These are phyloP conservation scores for Argentina anserina DNA, from an alignment of 306 rosid genomes.

Conservation along the genomic window DNA sequence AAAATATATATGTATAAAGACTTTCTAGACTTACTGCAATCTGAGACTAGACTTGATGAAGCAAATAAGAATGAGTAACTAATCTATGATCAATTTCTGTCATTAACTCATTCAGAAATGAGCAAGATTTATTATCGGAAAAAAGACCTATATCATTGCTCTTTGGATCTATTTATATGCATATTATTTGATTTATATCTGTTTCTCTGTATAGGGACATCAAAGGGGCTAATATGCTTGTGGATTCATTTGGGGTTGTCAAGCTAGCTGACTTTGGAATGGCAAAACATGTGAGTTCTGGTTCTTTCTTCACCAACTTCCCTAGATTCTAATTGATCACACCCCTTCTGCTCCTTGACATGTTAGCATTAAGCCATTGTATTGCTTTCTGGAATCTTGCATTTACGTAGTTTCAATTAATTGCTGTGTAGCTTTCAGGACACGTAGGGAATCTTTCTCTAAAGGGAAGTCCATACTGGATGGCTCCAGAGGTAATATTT, in stretches of 20 bases:
- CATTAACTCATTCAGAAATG: not conserved
- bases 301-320: slow-evolving; percentile 9
- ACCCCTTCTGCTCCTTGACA: slow-evolving; percentile 2
- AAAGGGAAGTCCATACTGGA: slow-evolving; percentile 99
- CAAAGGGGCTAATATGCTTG: slow-evolving; percentile 96
- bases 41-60: not conserved
- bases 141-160: not conserved
- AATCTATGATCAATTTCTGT: not conserved
- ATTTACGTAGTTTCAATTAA: slow-evolving; percentile 16
- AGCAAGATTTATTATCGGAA: not conserved
- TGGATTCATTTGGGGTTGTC: slow-evolving; percentile 88
- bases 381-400: slow-evolving; percentile 4
- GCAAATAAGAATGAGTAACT: not conserved
- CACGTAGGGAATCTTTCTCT: slow-evolving; percentile 76
- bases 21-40: no score
- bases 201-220: slow-evolving; percentile 58
- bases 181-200: not conserved
- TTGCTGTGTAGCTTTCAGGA: slow-evolving; percentile 69
- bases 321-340: slow-evolving; percentile 5
- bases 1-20: no score
- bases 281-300: slow-evolving; percentile 85
- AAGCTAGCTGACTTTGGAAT: slow-evolving; percentile 99
- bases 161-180: not conserved
- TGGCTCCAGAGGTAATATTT: slow-evolving; percentile 95
- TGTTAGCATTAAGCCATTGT: not conserved